Evolutionary conservation across 257 asterid species (phyloP).

Genomic region (Ajuga chamaepitys): DNA sequence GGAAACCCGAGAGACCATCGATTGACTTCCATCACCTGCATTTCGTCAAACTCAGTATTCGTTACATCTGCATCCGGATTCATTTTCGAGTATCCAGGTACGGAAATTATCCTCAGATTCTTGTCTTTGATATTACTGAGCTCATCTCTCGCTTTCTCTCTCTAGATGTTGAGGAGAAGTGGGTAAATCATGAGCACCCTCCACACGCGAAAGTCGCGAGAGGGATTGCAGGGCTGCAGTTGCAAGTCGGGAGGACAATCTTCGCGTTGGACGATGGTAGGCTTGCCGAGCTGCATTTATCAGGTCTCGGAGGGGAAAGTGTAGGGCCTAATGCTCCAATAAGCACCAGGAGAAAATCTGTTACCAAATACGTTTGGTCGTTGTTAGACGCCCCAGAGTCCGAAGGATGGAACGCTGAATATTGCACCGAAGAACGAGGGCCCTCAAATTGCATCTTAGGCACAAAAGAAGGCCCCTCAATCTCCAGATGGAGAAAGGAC

Average conservation of each 20-base stretch:
- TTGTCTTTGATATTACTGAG: not conserved
- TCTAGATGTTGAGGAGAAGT: conserved; percentile 30
- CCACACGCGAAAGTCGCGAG: conserved; percentile 58
- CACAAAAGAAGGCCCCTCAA: conserved; percentile 34
- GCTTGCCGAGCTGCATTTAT: conserved; percentile 69
- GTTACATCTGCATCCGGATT: conserved; percentile 61
- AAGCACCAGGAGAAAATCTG: conserved; percentile 40
- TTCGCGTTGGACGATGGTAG: conserved; percentile 80
- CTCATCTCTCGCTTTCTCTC: not conserved
- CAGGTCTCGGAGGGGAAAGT: conserved; percentile 60
- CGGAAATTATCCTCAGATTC: not conserved
- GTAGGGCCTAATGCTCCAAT: conserved; percentile 43
- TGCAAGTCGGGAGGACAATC: conserved; percentile 58
- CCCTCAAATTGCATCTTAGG: conserved; percentile 74
- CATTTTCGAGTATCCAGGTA: conserved; percentile 70
- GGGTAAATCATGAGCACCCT: conserved; percentile 76
- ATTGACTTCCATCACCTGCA: conserved; percentile 65
- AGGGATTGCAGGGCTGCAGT: conserved; percentile 50
- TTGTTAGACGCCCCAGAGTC: conserved; percentile 75
- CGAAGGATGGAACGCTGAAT: conserved; percentile 93
- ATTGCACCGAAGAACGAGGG: conserved; percentile 73
- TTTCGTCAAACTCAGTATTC: conserved; percentile 30
- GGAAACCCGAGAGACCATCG: conserved; percentile 58
- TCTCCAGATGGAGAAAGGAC: conserved; percentile 52
- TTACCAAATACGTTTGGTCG: conserved; percentile 67